phyloP scores from a whole-genome alignment of 129 eudicot genomes.

The Tagetes erecta region DNA sequence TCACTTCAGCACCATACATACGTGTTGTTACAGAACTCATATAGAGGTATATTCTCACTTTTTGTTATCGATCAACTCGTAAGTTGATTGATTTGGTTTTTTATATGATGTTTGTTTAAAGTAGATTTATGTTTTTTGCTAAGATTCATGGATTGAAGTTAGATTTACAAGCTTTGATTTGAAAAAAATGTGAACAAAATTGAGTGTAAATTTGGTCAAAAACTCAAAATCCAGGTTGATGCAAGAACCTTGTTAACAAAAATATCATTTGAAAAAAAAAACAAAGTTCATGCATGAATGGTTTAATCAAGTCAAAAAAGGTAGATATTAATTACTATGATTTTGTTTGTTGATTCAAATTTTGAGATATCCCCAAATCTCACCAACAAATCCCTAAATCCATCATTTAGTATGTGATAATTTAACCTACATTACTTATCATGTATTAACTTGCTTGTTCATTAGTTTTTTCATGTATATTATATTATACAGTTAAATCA shows the following conservation, averaged over 20 bases:
- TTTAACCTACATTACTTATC: background rate
- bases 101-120: too few species aligned
- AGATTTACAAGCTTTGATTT: too few species aligned
- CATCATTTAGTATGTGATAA: background rate
- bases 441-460: background rate
- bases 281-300: background rate
- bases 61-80: too few species aligned
- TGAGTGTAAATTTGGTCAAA: too few species aligned
- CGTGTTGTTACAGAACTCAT: background rate
- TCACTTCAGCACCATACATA: background rate
- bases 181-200: too few species aligned
- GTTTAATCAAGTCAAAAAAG: background rate
- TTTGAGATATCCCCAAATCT: background rate
- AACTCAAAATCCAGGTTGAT: too few species aligned
- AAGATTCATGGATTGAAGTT: too few species aligned
- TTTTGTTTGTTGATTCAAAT: constrained; percentile 1
- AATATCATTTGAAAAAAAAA: background rate
- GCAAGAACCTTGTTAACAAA: too few species aligned
- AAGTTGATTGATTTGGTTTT: too few species aligned
- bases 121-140: too few species aligned
- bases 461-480: background rate
- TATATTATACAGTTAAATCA: constrained; percentile 11
- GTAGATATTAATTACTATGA: constrained; percentile 11
- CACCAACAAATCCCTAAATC: background rate
- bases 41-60: constrained; percentile 19